Evolutionary conservation across 495 filamentous ascomycete species (phyloP).

Genomic region (Xylaria bambusicola): DNA sequence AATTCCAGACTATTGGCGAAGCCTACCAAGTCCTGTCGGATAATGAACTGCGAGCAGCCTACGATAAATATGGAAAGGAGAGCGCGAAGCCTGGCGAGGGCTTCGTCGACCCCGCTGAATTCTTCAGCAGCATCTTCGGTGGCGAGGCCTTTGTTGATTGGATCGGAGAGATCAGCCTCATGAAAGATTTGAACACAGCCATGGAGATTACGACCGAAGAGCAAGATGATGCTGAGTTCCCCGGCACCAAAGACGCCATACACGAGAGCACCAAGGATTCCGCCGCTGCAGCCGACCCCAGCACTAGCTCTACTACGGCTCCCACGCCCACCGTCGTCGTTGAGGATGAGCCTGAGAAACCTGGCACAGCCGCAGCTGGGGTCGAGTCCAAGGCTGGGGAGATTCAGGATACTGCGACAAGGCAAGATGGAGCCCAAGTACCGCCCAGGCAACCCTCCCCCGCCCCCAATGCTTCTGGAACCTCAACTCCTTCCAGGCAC

Average conservation of each 20-base stretch:
- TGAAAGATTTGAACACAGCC: conserved; percentile 86
- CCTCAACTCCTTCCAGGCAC: conserved; percentile 35
- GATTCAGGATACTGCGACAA: conserved; percentile 19
- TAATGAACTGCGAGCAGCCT: conserved; percentile 79
- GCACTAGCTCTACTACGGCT: conserved; percentile 22
- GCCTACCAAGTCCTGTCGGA: conserved; percentile 97
- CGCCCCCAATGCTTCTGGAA: conserved; percentile 58
- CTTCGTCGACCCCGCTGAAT: conserved; percentile 95
- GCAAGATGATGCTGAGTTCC: conserved; percentile 59
- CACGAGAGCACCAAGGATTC: conserved; percentile 49
- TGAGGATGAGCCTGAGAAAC: conserved; percentile 42
- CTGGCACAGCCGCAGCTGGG: not conserved
- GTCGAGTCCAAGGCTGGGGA: conserved; percentile 12
- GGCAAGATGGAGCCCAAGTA: conserved; percentile 24
- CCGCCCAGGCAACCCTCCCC: conserved; percentile 38
- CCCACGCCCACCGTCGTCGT: conserved; percentile 43
- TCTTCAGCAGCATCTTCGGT: conserved; percentile 98
- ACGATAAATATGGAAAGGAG: conserved; percentile 97
- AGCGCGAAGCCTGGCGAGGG: conserved; percentile 81
- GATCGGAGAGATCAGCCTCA: conserved; percentile 88
- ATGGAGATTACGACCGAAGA: conserved; percentile 87
- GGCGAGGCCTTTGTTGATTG: conserved; percentile 92
- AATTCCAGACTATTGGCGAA: conserved; percentile 94
- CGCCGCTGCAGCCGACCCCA: conserved; percentile 27
- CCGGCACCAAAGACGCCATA: conserved; percentile 49